These are phyloP conservation scores for Clonostachys solani DNA, from an alignment of 2,329 filamentous ascomycete genomes.

Conservation along the genomic window DNA sequence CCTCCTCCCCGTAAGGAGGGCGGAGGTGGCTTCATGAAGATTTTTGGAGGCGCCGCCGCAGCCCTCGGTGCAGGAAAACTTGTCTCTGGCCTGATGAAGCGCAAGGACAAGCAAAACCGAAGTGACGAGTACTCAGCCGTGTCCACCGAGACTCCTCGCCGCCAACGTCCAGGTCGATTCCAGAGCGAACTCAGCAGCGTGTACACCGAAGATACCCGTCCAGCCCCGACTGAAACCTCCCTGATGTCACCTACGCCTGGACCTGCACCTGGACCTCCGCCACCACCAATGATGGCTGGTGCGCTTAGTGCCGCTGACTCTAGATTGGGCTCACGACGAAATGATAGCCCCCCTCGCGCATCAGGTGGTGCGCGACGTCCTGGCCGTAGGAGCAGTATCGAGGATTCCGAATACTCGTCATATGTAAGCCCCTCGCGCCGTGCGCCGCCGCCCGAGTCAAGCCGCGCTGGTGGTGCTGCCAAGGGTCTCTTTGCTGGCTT, in stretches of 20 bases:
- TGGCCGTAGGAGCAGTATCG: constrained; percentile 34
- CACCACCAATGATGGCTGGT: constrained; percentile 34
- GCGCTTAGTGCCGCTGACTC: constrained; percentile 40
- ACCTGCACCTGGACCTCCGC: not conserved
- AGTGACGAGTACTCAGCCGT: constrained; percentile 63
- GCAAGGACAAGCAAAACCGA: constrained; percentile 39
- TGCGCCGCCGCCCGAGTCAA: constrained; percentile 31
- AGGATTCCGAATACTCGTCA: constrained; percentile 55
- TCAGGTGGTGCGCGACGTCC: constrained; percentile 27
- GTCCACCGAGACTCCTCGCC: constrained; percentile 54
- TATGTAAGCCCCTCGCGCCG: constrained; percentile 61
- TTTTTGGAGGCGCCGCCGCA: constrained; percentile 56
- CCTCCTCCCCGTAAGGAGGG: constrained; percentile 25
- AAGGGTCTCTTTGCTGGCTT: constrained; percentile 57
- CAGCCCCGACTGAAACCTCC: constrained; percentile 24
- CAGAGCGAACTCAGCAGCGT: constrained; percentile 52
- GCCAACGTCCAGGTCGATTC: constrained; percentile 32
- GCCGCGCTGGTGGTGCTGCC: constrained; percentile 41
- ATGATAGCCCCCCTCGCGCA: constrained; percentile 36
- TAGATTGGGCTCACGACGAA: constrained; percentile 27
- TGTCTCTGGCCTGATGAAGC: constrained; percentile 53
- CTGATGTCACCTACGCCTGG: constrained; percentile 42
- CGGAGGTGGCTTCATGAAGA: constrained; percentile 55
- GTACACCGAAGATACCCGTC: constrained; percentile 26
- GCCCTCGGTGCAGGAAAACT: constrained; percentile 59